Evolutionary conservation across 768 basidiomycete species (phyloP), one percentile per base, ranked within the genome.

Genomic region (Mycena kentingensis): DNA sequence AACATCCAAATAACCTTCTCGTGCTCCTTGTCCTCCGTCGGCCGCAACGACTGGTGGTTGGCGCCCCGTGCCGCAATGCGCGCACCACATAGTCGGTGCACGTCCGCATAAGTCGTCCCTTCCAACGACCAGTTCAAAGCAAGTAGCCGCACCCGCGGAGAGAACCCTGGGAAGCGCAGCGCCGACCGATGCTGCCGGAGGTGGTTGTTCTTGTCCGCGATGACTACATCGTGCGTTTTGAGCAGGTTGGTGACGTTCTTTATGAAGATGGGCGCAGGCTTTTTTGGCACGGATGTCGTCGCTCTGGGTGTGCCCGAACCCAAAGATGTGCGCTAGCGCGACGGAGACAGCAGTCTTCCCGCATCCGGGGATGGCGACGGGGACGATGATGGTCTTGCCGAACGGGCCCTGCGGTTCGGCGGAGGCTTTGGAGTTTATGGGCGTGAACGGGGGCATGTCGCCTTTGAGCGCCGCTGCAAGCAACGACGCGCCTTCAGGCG

Each of bases 191-290:
- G 94, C 68, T 87, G 83, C 15, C 64, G 71, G 2, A 89, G 77
- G 63, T 99, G 96, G 67, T 98, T 98, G 69, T 99, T 98, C 94
- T 90, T 91, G 70, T 98, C 96, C 19, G 95, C 94, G 55, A 90
- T 90, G n/a, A 98, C 94, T 1, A 97, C 82, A 51, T 88, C 77
- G 38, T 88, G 72, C 0, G 66, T 74, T 44, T 78, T 65, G 26
- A 97, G 73, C 2, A 88, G 75, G 0, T 72, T 64, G 15, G 71
- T 63, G 32, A 96, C 88, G 51, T 90, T 93, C 64, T 75, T 84
- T 46, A 91, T 64, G 65, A 95, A 95, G 2, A 66, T 55, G 0
- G 84, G 77, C 0, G 77, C 92, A 2, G 87, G 46, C 66, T 87
- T 93, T 72, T n/a, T 93, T 98, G 31, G 67, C 78, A 34, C 77